A percentile compares a stretch with the other conserved stretches of the same genome.
Evolutionary conservation across 805 yeast genomes (phyloP).

Genomic region (Kodamaea fukazawae): DNA sequence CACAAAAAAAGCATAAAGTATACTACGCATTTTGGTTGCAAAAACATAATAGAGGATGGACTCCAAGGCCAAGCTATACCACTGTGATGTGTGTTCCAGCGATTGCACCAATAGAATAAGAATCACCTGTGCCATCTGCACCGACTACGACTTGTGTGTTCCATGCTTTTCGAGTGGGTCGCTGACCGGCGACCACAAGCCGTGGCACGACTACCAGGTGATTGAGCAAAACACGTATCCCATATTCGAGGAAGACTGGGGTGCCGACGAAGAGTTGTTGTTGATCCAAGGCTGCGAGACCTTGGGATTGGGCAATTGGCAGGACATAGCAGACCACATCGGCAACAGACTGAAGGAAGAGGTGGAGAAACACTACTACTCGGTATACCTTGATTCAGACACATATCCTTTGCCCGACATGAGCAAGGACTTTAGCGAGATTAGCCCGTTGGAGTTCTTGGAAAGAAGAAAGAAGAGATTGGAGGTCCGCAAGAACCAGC

Average conservation of each 20-base stretch:
- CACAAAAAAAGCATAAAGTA: neutral
- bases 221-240: slow-evolving; percentile 96
- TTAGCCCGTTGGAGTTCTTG: slow-evolving; percentile 68
- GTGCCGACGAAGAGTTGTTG: slow-evolving; percentile 94
- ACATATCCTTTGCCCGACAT: slow-evolving; percentile 89
- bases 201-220: slow-evolving; percentile 88
- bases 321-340: slow-evolving; percentile 93
- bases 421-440: slow-evolving; percentile 58
- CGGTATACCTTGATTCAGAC: slow-evolving; percentile 63
- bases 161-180: slow-evolving; percentile 91
- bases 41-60: slow-evolving; percentile 36
- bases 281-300: slow-evolving; percentile 90
- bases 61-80: slow-evolving; percentile 48
- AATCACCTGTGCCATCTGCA: slow-evolving; percentile 86
- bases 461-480: slow-evolving; percentile 64
- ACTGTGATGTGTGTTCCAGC: slow-evolving; percentile 95
- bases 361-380: slow-evolving; percentile 77
- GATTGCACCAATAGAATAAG: slow-evolving; percentile 93
- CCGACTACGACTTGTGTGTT: slow-evolving; percentile 95
- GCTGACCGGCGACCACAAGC: slow-evolving; percentile 80
- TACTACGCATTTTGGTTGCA: neutral
- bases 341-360: slow-evolving; percentile 92
- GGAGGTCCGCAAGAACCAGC: slow-evolving; percentile 67
- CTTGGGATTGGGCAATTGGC: slow-evolving; percentile 95
- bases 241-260: slow-evolving; percentile 88